Conservation (phyloP, 148 eudicot species). For the Chenopodium berlandieri region DNA sequence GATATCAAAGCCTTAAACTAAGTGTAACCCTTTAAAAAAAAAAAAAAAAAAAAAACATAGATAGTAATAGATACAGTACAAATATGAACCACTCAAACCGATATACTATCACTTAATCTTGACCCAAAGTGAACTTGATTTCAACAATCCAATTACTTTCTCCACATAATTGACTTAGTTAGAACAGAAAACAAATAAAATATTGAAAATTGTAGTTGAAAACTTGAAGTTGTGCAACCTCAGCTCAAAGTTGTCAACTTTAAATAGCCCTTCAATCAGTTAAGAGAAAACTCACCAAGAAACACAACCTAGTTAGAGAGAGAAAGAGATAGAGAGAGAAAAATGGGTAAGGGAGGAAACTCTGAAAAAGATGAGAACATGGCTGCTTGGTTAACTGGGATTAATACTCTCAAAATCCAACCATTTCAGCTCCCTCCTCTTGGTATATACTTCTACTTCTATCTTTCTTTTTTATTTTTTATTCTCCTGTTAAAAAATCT, state of each 20-base stretch:
- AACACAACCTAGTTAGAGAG: not conserved
- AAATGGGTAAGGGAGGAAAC: slow-evolving; percentile 70
- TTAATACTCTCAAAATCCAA: slow-evolving; percentile 79
- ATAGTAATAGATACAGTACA: too few species aligned
- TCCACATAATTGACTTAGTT: too few species aligned
- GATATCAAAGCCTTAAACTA: too few species aligned
- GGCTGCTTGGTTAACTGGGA: slow-evolving; percentile 94
- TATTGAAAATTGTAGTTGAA: not conserved
- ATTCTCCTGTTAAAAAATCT: not conserved
- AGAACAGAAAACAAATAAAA: not conserved
- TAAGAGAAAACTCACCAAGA: not conserved
- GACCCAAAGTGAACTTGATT: too few species aligned
- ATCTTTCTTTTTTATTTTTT: not conserved
- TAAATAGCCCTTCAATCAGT: not conserved
- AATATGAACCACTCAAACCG: too few species aligned
- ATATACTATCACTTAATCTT: too few species aligned
- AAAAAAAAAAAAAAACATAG: too few species aligned
- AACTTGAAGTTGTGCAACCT: too few species aligned
- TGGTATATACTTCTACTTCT: slow-evolving; percentile 39
- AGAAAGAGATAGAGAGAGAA: slow-evolving; percentile 16
- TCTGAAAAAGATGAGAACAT: slow-evolving; percentile 53
- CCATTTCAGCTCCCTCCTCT: slow-evolving; percentile 87
- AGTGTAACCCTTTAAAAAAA: too few species aligned
- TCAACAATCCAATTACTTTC: too few species aligned
- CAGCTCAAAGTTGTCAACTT: slow-evolving; percentile 1